These are phyloP conservation scores for Periconia sp. DNA, from an alignment of 2,329 filamentous ascomycete species.

Conservation along the genomic window DNA sequence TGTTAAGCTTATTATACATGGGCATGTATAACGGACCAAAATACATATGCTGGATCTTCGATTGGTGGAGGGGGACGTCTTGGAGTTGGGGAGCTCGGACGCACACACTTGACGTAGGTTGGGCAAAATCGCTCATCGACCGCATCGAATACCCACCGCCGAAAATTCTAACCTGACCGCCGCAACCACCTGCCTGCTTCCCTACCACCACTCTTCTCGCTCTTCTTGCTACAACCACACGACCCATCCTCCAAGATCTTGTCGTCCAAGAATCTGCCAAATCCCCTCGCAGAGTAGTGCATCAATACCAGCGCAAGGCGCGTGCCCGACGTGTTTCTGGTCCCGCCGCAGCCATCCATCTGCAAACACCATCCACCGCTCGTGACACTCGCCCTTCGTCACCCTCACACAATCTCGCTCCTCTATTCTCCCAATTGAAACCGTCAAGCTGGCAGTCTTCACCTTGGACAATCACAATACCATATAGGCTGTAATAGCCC, in stretches of 20 bases:
- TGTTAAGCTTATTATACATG: not conserved
- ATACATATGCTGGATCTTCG: no score
- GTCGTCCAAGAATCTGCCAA: not conserved
- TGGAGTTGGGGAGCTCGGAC: no score
- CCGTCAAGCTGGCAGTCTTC: constrained; percentile 40
- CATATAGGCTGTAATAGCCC: constrained; percentile 43
- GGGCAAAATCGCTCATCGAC: not conserved
- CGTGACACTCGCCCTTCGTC: not conserved
- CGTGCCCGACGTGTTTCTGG: not conserved
- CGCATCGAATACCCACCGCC: not conserved
- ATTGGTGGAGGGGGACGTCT: no score
- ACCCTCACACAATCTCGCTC: not conserved
- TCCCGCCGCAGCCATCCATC: not conserved
- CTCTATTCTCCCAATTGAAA: constrained; percentile 9
- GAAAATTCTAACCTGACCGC: not conserved
- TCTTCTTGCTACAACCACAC: not conserved
- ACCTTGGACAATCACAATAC: constrained; percentile 15
- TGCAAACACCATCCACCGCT: constrained; percentile 14
- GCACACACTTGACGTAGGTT: not conserved
- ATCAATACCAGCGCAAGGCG: not conserved
- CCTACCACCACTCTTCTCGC: not conserved
- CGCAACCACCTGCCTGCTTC: not conserved
- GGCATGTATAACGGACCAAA: not conserved
- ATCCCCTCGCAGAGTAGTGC: not conserved
- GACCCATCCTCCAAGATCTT: not conserved